phyloP scores from a whole-genome alignment of 768 basidiomycete species.

The Tulasnella calospora region DNA sequence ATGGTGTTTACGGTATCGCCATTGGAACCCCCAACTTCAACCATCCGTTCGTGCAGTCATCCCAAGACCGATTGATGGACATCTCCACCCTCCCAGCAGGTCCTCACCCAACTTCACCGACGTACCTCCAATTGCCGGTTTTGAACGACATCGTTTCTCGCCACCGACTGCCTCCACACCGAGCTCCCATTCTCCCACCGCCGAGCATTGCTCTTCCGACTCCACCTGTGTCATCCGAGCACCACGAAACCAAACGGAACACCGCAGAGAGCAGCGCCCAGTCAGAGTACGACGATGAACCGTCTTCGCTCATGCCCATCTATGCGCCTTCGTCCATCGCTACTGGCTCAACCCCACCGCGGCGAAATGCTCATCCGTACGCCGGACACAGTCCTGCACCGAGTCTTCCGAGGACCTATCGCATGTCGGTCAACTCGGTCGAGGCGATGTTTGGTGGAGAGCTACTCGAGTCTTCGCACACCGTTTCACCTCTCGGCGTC shows the following conservation, averaged over 20 bases:
- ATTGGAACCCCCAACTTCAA: slow-evolving; percentile 20
- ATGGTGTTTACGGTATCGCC: slow-evolving; percentile 21
- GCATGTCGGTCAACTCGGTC: slow-evolving; percentile 22
- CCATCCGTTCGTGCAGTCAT: slow-evolving; percentile 13
- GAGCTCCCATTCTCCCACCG: not conserved
- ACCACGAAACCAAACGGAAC: not conserved
- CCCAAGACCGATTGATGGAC: not conserved
- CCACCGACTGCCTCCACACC: slow-evolving; percentile 26
- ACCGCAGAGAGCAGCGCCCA: not conserved
- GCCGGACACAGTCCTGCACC: not conserved
- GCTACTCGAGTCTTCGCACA: slow-evolving; percentile 20
- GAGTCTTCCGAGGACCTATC: slow-evolving; percentile 1
- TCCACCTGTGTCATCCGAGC: not conserved
- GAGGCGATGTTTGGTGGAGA: slow-evolving; percentile 24
- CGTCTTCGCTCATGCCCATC: not conserved
- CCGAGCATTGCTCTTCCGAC: not conserved
- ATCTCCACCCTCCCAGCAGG: slow-evolving; percentile 15
- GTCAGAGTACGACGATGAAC: not conserved
- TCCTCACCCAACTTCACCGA: slow-evolving; percentile 16
- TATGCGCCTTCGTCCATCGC: not conserved
- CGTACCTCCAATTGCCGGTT: not conserved
- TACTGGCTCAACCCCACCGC: not conserved
- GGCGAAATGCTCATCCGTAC: slow-evolving; percentile 11
- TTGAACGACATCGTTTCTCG: slow-evolving; percentile 12
- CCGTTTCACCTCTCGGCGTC: slow-evolving; percentile 18